These are phyloP conservation scores for Inonotus hispidus DNA, from an alignment of 1,284 basidiomycete species.

Conservation along the genomic window DNA sequence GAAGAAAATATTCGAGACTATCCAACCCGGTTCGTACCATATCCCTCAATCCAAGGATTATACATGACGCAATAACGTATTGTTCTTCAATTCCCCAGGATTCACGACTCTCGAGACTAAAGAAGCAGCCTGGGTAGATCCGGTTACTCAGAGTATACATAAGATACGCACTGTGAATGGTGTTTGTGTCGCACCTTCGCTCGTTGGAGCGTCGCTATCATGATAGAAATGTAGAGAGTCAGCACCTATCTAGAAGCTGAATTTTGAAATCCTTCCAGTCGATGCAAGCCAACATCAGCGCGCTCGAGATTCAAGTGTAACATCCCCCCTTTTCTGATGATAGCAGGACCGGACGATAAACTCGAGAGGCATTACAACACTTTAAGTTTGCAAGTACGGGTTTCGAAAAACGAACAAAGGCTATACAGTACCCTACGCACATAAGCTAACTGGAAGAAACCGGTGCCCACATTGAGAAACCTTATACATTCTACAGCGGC, in stretches of 20 bases:
- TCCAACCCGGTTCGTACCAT: constrained; percentile 67
- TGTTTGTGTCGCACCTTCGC: constrained; percentile 72
- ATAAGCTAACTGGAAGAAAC: too few species aligned
- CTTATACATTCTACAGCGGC: too few species aligned
- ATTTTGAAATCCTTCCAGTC: too few species aligned
- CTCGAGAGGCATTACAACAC: constrained; percentile 18
- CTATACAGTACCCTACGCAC: too few species aligned
- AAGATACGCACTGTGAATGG: constrained; percentile 84
- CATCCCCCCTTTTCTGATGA: too few species aligned
- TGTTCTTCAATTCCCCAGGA: constrained; percentile 36
- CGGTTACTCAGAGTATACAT: constrained; percentile 75
- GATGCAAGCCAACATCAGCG: too few species aligned
- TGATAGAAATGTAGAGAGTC: not conserved
- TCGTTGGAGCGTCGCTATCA: constrained; percentile 84
- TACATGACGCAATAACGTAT: constrained; percentile 1
- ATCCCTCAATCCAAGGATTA: not conserved
- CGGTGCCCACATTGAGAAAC: too few species aligned
- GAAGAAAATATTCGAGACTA: constrained; percentile 95
- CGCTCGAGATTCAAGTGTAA: too few species aligned
- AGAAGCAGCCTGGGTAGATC: constrained; percentile 91
- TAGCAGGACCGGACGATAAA: constrained; percentile 15
- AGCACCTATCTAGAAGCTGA: too few species aligned
- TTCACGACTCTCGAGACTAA: constrained; percentile 83
- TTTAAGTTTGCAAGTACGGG: not conserved
- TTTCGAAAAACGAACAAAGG: not conserved